These are phyloP conservation scores for Xylaria sp. DNA, from an alignment of 2,329 filamentous ascomycete species.

Conservation along the genomic window DNA sequence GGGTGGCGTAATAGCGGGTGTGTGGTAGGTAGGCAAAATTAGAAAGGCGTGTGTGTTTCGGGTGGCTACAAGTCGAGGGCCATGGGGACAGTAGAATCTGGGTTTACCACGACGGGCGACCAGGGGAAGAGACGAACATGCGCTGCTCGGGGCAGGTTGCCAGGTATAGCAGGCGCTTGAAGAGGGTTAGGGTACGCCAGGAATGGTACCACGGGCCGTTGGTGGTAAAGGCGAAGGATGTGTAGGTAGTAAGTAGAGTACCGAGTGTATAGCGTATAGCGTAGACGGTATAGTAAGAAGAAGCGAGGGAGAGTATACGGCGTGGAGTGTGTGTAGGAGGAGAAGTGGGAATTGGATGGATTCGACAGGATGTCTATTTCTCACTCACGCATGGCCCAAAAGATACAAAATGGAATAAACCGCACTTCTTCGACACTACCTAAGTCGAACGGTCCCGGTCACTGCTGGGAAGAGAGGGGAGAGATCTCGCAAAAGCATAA, in stretches of 20 bases:
- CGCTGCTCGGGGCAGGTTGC: conserved; percentile 30
- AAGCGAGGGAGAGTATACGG: conserved; percentile 33
- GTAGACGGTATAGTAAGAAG: conserved; percentile 6
- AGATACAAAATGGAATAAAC: neutral
- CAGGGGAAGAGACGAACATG: conserved; percentile 36
- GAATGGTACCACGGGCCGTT: conserved; percentile 41
- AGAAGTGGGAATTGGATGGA: conserved; percentile 31
- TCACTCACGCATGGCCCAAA: conserved; percentile 21
- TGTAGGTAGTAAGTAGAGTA: neutral
- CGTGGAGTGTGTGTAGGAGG: conserved; percentile 33
- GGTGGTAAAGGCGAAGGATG: conserved; percentile 42
- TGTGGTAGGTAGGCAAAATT: conserved; percentile 41
- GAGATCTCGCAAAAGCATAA: conserved; percentile 41
- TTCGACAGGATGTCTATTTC: conserved; percentile 17
- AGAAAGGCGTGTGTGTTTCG: conserved; percentile 42
- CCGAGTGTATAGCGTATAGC: neutral
- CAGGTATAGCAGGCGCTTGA: conserved; percentile 32
- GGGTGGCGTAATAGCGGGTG: conserved; percentile 35
- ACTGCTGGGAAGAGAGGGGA: conserved; percentile 29
- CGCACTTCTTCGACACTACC: conserved; percentile 31
- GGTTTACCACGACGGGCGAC: conserved; percentile 40
- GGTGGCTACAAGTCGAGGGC: conserved; percentile 44
- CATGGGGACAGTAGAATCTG: conserved; percentile 42
- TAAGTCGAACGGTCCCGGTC: conserved; percentile 25
- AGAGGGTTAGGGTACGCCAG: conserved; percentile 31